Percentiles rank a stretch among this genome's conserved stretches.
Conservation (phyloP, 805 yeast genomes). For the Kodamaea neixiangensis region DNA sequence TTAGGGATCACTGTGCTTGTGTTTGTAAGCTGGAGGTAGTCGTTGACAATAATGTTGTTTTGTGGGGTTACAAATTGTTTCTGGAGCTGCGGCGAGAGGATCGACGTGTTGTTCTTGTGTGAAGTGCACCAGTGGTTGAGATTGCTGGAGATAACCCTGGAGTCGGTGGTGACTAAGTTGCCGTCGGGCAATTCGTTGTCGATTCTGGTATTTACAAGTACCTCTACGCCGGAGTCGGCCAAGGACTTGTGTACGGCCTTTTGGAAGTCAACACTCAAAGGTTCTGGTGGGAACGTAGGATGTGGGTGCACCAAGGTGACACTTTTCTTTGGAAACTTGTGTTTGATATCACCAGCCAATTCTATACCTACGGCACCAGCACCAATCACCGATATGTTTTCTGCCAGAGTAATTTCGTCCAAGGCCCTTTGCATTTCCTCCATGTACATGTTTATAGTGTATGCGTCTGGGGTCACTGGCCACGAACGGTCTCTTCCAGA, state of each 20-base stretch:
- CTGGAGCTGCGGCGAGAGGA: conserved; percentile 24
- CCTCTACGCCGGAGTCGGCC: conserved; percentile 27
- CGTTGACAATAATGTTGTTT: conserved; percentile 37
- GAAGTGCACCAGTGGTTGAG: conserved; percentile 40
- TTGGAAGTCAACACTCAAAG: conserved; percentile 32
- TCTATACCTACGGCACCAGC: conserved; percentile 49
- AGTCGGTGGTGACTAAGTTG: conserved; percentile 26
- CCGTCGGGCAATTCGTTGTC: conserved; percentile 27
- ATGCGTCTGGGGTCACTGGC: conserved; percentile 56
- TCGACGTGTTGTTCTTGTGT: conserved; percentile 33
- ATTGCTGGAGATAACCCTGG: conserved; percentile 27
- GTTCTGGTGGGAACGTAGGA: conserved; percentile 38
- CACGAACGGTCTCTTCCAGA: conserved; percentile 53
- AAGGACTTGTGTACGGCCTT: conserved; percentile 28
- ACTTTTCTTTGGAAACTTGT: conserved; percentile 29
- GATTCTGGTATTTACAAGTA: conserved; percentile 33
- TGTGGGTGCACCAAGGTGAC: conserved; percentile 44
- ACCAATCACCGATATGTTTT: conserved; percentile 44
- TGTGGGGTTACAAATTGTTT: conserved; percentile 25
- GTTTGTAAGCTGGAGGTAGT: conserved; percentile 34
- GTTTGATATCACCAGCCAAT: conserved; percentile 43
- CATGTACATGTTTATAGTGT: conserved; percentile 35
- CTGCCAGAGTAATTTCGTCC: conserved; percentile 31
- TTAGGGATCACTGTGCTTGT: conserved; percentile 20
- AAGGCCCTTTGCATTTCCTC: conserved; percentile 43